phyloP scores from a whole-genome alignment of 2,329 filamentous ascomycete genomes.

The Teratosphaeria zuluensis region DNA sequence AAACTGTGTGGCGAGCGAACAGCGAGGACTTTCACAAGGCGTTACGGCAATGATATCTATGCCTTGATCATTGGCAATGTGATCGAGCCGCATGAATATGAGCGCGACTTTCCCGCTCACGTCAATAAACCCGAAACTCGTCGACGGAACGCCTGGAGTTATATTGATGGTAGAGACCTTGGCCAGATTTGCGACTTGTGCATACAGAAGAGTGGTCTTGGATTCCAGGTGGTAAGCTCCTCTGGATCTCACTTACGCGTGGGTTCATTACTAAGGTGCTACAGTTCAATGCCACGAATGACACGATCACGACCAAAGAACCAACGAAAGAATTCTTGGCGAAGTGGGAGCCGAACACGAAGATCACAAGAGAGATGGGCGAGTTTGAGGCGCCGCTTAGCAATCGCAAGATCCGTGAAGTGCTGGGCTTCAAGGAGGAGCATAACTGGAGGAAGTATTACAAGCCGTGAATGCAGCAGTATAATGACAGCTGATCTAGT shows the following conservation, averaged over 20 bases:
- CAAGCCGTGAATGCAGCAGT: slow-evolving; percentile 14
- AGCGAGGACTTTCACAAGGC: slow-evolving; percentile 46
- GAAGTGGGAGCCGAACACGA: slow-evolving; percentile 39
- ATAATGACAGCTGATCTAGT: too few species aligned
- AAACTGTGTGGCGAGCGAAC: slow-evolving; percentile 52
- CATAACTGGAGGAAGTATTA: slow-evolving; percentile 49
- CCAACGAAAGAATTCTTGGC: slow-evolving; percentile 45
- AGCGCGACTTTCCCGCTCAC: slow-evolving; percentile 42
- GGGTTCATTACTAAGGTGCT: neutral
- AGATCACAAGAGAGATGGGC: slow-evolving; percentile 47
- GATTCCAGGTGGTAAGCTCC: slow-evolving; percentile 42
- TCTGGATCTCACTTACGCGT: neutral
- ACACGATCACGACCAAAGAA: slow-evolving; percentile 47
- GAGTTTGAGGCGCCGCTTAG: slow-evolving; percentile 51
- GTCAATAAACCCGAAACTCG: slow-evolving; percentile 42
- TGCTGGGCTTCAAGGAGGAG: slow-evolving; percentile 50
- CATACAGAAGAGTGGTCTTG: slow-evolving; percentile 45
- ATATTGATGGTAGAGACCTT: slow-evolving; percentile 53
- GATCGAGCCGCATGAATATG: slow-evolving; percentile 53
- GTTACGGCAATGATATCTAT: slow-evolving; percentile 51
- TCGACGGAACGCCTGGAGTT: slow-evolving; percentile 52
- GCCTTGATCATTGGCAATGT: slow-evolving; percentile 52
- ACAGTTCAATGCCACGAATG: slow-evolving; percentile 54
- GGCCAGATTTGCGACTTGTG: slow-evolving; percentile 51
- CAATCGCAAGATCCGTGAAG: slow-evolving; percentile 50